phyloP scores from a whole-genome alignment of 805 yeast species.

The Candida fluviatilis region DNA sequence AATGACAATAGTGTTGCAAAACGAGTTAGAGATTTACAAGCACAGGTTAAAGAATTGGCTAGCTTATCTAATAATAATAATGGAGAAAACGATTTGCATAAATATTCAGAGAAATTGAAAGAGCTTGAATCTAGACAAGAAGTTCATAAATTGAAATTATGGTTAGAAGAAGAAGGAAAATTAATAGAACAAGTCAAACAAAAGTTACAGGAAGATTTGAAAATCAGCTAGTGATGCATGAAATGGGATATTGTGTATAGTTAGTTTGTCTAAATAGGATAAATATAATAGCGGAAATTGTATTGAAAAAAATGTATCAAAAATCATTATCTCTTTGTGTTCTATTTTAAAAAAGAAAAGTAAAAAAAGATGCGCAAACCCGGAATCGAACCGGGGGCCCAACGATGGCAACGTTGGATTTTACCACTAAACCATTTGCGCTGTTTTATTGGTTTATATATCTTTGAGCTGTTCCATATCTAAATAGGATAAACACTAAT shows the following conservation, averaged over 20 bases:
- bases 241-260: too few relatives aligned
- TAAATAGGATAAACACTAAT: too few relatives aligned
- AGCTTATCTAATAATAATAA: conserved; percentile 6
- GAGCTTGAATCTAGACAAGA: conserved; percentile 14
- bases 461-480: too few relatives aligned
- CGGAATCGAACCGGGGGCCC: not conserved
- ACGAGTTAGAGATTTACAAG: conserved; percentile 13
- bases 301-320: too few relatives aligned
- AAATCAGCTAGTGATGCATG: not conserved
- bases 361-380: not conserved
- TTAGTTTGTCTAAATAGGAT: too few relatives aligned
- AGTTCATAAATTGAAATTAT: conserved; percentile 11
- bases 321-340: not conserved
- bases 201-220: conserved; percentile 10
- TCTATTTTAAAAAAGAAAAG: too few relatives aligned
- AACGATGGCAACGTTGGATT: not conserved
- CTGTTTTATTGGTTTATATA: too few relatives aligned
- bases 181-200: conserved; percentile 13
- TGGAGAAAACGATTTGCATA: conserved; percentile 5
- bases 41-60: conserved; percentile 17
- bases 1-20: conserved; percentile 10
- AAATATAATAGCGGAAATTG: too few relatives aligned
- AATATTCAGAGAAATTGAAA: conserved; percentile 9
- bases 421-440: not conserved
- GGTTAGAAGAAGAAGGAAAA: conserved; percentile 18